Conservation (phyloP, 805 yeast species). For the Starmera caribaea region DNA sequence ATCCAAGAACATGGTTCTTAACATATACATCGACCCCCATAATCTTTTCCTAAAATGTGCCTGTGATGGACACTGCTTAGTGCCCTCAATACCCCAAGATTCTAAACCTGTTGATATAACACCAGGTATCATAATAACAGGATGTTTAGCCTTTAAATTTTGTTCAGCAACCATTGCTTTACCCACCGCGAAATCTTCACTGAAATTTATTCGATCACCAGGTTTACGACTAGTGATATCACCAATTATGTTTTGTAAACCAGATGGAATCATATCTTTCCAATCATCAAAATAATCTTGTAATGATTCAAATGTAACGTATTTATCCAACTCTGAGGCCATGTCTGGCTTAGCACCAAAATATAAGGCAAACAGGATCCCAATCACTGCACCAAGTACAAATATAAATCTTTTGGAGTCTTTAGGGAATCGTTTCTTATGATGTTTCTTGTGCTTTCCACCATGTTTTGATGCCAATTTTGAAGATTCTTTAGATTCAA, state of each 20-base stretch:
- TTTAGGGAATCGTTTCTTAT: conserved; percentile 14
- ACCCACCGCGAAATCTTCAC: conserved; percentile 88
- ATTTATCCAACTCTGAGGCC: conserved; percentile 38
- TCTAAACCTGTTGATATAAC: conserved; percentile 93
- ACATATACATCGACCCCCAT: conserved; percentile 97
- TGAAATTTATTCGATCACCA: conserved; percentile 32
- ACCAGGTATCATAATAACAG: conserved; percentile 92
- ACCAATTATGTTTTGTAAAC: conserved; percentile 48
- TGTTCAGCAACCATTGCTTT: conserved; percentile 42
- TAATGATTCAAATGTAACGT: conserved; percentile 45
- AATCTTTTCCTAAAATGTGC: conserved; percentile 82
- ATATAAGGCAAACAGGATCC: conserved; percentile 54
- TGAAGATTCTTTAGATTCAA: not conserved
- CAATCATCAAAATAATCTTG: conserved; percentile 58
- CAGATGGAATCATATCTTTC: conserved; percentile 63
- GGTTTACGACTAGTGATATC: conserved; percentile 30
- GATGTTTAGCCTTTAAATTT: conserved; percentile 49
- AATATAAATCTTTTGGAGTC: conserved; percentile 53
- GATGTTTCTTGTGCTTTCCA: not conserved
- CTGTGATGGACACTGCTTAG: conserved; percentile 72
- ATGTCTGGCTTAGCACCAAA: conserved; percentile 39
- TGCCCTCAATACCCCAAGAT: conserved; percentile 78
- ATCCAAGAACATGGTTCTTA: conserved; percentile 83
- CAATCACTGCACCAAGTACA: conserved; percentile 63
- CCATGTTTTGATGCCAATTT: not conserved